Evolutionary conservation across 2,329 filamentous ascomycete species (phyloP).

Genomic region (Alternaria novae-zelandiae): DNA sequence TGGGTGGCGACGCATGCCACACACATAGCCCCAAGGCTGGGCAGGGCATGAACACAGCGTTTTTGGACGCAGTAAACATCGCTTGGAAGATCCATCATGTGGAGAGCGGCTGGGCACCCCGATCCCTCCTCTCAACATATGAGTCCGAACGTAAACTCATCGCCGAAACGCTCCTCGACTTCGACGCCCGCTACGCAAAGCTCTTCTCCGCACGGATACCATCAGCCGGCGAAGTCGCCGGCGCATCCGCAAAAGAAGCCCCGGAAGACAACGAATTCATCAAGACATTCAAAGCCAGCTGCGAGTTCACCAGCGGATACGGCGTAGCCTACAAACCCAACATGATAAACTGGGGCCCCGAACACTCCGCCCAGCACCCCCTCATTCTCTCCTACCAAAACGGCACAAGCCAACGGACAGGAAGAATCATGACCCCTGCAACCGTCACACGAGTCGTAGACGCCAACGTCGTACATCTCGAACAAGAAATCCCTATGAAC

Average conservation of each 20-base stretch:
- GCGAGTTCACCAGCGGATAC: constrained; percentile 92
- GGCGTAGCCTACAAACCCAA: constrained; percentile 87
- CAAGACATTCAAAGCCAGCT: constrained; percentile 87
- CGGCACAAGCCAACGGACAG: constrained; percentile 69
- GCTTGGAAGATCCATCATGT: constrained; percentile 97
- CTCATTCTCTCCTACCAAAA: constrained; percentile 68
- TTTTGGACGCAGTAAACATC: constrained; percentile 76
- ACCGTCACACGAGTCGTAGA: constrained; percentile 87
- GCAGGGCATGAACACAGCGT: constrained; percentile 69
- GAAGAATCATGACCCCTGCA: constrained; percentile 76
- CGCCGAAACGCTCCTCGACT: constrained; percentile 82
- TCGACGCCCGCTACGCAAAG: constrained; percentile 88
- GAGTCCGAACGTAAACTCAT: constrained; percentile 84
- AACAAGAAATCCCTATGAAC: constrained; percentile 88
- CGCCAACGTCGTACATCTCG: constrained; percentile 86
- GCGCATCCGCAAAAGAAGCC: constrained; percentile 55
- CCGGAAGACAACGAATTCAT: constrained; percentile 76
- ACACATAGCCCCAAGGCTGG: constrained; percentile 69
- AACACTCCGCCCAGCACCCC: constrained; percentile 73
- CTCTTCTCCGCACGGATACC: constrained; percentile 83
- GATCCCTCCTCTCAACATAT: constrained; percentile 80
- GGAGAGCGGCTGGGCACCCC: constrained; percentile 78
- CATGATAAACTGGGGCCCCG: constrained; percentile 79
- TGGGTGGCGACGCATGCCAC: constrained; percentile 70
- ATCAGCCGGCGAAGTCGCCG: constrained; percentile 73